Evolutionary conservation across 306 rosid genomes (phyloP).

Genomic region (Cucurbita maxima): DNA sequence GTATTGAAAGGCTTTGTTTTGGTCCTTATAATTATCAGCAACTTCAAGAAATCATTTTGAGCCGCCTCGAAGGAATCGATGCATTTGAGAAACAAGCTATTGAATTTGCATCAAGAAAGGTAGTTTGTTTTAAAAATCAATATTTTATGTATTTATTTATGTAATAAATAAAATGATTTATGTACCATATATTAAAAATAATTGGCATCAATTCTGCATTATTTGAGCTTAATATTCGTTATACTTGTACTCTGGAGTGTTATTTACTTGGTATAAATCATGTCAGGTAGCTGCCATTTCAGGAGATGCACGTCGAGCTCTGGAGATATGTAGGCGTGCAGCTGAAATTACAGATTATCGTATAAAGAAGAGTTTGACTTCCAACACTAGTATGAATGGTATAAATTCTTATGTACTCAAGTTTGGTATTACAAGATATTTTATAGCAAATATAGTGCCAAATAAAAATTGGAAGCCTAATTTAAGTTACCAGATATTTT

Average conservation of each 20-base stretch:
- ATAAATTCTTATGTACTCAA: conserved; percentile 7
- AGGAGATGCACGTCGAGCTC: conserved; percentile 95
- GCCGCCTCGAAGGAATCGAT: conserved; percentile 74
- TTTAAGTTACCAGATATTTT: background rate
- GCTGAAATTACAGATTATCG: conserved; percentile 83
- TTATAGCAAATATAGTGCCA: background rate
- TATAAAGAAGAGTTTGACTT: conserved; percentile 30
- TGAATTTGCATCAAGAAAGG: conserved; percentile 88
- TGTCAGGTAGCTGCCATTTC: conserved; percentile 89
- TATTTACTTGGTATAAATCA: conserved; percentile 8
- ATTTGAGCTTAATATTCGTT: background rate
- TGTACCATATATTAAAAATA: background rate
- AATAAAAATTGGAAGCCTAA: background rate
- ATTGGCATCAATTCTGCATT: background rate
- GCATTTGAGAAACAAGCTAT: conserved; percentile 76
- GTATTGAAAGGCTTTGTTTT: conserved; percentile 89
- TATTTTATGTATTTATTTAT: background rate
- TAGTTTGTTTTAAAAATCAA: conserved; percentile 12
- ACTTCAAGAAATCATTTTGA: conserved; percentile 82
- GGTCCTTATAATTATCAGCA: conserved; percentile 87
- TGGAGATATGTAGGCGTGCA: conserved; percentile 88
- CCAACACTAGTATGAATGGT: conserved; percentile 36
- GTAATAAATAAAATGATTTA: background rate
- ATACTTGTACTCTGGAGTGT: background rate
- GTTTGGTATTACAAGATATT: background rate